Evolutionary conservation across 1,284 basidiomycete genomes (phyloP).

Genomic region (Waitea zeae): DNA sequence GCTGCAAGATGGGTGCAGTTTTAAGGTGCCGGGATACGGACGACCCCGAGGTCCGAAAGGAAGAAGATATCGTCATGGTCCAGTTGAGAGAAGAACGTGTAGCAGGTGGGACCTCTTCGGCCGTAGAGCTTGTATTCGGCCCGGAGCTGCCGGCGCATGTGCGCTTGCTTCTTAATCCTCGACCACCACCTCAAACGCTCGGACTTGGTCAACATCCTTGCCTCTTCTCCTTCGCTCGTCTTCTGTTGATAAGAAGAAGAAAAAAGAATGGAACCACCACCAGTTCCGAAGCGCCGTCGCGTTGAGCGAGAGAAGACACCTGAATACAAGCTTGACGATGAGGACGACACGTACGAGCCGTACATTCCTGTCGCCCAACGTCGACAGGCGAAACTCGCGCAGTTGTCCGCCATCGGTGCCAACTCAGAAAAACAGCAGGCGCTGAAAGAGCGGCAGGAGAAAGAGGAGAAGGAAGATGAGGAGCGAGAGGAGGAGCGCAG

Average conservation of each 20-base stretch:
- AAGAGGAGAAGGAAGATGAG: constrained; percentile 54
- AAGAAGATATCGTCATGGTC: too few relatives aligned
- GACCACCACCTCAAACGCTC: neutral
- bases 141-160: too few relatives aligned
- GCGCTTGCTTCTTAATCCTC: too few relatives aligned
- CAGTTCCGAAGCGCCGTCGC: constrained; percentile 26
- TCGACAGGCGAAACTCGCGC: constrained; percentile 64
- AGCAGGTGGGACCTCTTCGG: too few relatives aligned
- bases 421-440: constrained; percentile 36
- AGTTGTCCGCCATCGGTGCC: constrained; percentile 34
- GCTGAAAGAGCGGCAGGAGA: constrained; percentile 33
- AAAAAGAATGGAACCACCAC: too few relatives aligned
- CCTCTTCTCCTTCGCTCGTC: too few relatives aligned
- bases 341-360: constrained; percentile 56
- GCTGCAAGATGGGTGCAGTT: too few relatives aligned
- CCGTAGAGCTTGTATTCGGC: too few relatives aligned
- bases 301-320: constrained; percentile 44
- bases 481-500: constrained; percentile 60
- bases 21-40: too few relatives aligned
- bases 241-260: too few relatives aligned
- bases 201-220: neutral
- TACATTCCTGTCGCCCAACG: constrained; percentile 85
- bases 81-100: too few relatives aligned
- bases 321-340: constrained; percentile 40
- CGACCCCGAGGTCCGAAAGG: too few relatives aligned